These are phyloP conservation scores for Colletotrichum sp. DNA, from an alignment of 2,329 filamentous ascomycete species.

Conservation along the genomic window DNA sequence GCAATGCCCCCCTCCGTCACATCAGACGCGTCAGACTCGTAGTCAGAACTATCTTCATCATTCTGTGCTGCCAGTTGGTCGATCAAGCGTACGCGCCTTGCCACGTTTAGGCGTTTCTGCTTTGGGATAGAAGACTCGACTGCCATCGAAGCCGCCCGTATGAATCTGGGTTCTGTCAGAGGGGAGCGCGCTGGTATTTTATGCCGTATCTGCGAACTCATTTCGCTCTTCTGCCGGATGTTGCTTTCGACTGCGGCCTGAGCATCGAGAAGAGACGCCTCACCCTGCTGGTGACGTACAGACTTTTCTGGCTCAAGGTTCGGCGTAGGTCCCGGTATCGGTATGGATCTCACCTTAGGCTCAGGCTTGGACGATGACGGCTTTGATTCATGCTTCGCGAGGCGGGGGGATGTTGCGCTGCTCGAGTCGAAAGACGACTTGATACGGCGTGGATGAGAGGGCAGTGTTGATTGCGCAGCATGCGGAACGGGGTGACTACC, in stretches of 20 bases:
- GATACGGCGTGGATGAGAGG: background rate
- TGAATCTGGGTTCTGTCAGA: background rate
- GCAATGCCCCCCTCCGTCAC: background rate
- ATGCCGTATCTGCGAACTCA: background rate
- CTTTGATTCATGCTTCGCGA: background rate
- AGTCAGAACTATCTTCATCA: conserved; percentile 6
- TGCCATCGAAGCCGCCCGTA: background rate
- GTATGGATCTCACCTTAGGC: background rate
- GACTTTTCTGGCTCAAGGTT: background rate
- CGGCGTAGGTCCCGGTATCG: background rate
- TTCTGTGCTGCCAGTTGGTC: conserved; percentile 22
- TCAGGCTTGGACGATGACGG: background rate
- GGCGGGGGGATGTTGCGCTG: background rate
- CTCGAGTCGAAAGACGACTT: background rate
- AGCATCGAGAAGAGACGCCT: background rate
- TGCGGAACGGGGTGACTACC: background rate
- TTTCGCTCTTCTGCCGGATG: background rate
- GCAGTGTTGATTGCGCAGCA: background rate
- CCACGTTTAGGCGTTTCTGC: background rate
- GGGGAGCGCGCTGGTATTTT: background rate
- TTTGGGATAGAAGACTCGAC: background rate
- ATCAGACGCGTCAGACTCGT: conserved; percentile 7
- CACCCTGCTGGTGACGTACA: background rate
- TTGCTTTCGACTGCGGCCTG: background rate
- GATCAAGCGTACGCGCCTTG: conserved; percentile 17